Conservation (phyloP, 164 flowering plant species). For the Berberis thunbergii region DNA sequence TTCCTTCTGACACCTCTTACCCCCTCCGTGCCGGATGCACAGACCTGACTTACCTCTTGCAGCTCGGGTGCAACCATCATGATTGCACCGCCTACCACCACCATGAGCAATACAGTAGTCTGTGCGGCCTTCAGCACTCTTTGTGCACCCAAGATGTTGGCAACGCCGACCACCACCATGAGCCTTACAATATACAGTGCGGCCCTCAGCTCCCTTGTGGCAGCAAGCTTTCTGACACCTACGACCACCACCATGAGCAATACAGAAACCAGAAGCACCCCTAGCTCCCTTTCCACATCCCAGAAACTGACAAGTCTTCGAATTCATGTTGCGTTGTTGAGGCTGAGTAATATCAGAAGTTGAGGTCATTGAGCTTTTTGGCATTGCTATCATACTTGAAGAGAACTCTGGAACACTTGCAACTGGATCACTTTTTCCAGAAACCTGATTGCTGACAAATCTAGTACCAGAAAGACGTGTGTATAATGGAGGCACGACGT, state of each 20-base stretch:
- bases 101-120: constrained; percentile 94
- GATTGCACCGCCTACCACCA: constrained; percentile 84
- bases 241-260: constrained; percentile 91
- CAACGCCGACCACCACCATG: constrained; percentile 97
- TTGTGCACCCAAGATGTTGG: constrained; percentile 78
- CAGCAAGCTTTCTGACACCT: constrained; percentile 81
- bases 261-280: constrained; percentile 93
- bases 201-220: constrained; percentile 90
- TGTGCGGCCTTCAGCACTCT: constrained; percentile 96
- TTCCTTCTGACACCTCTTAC: constrained; percentile 80
- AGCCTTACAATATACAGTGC: constrained; percentile 93
- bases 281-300: constrained; percentile 96
- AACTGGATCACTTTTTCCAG: constrained; percentile 12
- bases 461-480: constrained; percentile 4
- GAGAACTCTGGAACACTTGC: constrained; percentile 31
- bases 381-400: constrained; percentile 11
- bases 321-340: constrained; percentile 19
- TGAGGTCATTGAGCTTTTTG: constrained; percentile 69
- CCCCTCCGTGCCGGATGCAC: constrained; percentile 95
- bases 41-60: constrained; percentile 87
- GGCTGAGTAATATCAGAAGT: constrained; percentile 56
- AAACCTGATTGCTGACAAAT: constrained; percentile 19
- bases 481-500: constrained; percentile 15
- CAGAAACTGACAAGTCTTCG: constrained; percentile 61
- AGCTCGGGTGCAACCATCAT: constrained; percentile 72